Evolutionary conservation across 805 yeast species (phyloP), one percentile per base, ranked within the genome.

Genomic region (Wickerhamiella dianesei): DNA sequence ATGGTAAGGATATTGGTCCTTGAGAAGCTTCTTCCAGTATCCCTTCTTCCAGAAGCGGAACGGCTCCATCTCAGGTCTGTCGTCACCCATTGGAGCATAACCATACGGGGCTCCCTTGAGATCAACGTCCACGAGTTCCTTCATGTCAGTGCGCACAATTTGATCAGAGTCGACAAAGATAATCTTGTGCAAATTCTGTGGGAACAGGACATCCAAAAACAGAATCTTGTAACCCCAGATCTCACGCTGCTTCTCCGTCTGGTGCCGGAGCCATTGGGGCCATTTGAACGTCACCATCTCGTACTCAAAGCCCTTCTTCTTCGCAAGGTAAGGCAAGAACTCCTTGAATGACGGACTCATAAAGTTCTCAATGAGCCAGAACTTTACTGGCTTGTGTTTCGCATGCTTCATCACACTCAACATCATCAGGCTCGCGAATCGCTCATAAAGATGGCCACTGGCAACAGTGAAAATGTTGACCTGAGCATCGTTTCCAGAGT

Each of bases 41-140:
- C 96, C 97, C 51, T 77, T 75, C 57, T 86, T 81, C 98, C 97
- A 92, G 65, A 89, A 92, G 52, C 92, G 63, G 61, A 72, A 84
- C 0, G 89, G 94, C 59, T 82, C 89, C 80, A 80, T 81, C 54
- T 82, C 94, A 21, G 63, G 63, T 44, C 89, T 68, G 0, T 87
- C 79, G 44, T 83, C 89, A 53, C 88, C 79, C 96, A 80, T 82
- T 37, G 94, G 95, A 0, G 85, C 76, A 60, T 74, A 85, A 1
- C 88, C 95, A 59, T 88, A 88, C 1, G 94, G 84, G 0, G 89
- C 84, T 3, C 86, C 94, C 42, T 80, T 67, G 48, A 86, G 65
- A 58, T 86, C 92, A 22, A 77, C 51, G 40, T 80, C 77, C 9
- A 75, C 74, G 42, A 86, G 67, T 43, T 83, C 88, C 48, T 71